These are phyloP conservation scores for Xylaria flabelliformis DNA, from an alignment of 495 filamentous ascomycete genomes.

Conservation along the genomic window DNA sequence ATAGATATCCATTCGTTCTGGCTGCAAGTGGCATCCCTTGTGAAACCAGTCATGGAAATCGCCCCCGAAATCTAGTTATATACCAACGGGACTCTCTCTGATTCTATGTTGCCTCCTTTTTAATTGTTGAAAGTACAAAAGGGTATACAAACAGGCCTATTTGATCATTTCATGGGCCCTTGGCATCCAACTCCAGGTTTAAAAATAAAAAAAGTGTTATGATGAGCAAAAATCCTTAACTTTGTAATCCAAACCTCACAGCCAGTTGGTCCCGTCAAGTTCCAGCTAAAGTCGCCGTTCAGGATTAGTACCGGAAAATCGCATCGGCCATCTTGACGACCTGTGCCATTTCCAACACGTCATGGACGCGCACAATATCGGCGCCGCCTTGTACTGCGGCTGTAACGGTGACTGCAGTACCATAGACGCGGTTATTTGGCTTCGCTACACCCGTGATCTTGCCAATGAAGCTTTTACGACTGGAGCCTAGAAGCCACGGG, in stretches of 20 bases:
- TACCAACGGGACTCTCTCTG: not conserved
- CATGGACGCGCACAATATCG: constrained; percentile 94
- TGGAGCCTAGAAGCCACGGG: constrained; percentile 90
- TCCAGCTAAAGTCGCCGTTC: not conserved
- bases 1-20: not conserved
- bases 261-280: not conserved
- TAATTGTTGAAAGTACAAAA: constrained; percentile 15
- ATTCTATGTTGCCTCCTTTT: constrained; percentile 2
- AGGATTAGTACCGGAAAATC: constrained; percentile 67
- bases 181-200: not conserved
- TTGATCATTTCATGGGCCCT: not conserved
- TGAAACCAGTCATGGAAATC: not conserved
- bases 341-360: constrained; percentile 87
- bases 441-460: constrained; percentile 73
- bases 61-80: not conserved
- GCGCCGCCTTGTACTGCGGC: constrained; percentile 90
- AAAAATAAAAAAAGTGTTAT: not conserved
- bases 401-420: constrained; percentile 87
- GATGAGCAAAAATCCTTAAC: too few relatives aligned
- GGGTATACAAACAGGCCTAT: not conserved
- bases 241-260: not conserved
- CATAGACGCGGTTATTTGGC: constrained; percentile 71
- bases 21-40: not conserved
- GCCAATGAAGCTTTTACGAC: constrained; percentile 90
- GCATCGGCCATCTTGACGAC: constrained; percentile 91